Conservation (phyloP, 2,329 filamentous ascomycete genomes). For the Cucurbitaria berberidis region DNA sequence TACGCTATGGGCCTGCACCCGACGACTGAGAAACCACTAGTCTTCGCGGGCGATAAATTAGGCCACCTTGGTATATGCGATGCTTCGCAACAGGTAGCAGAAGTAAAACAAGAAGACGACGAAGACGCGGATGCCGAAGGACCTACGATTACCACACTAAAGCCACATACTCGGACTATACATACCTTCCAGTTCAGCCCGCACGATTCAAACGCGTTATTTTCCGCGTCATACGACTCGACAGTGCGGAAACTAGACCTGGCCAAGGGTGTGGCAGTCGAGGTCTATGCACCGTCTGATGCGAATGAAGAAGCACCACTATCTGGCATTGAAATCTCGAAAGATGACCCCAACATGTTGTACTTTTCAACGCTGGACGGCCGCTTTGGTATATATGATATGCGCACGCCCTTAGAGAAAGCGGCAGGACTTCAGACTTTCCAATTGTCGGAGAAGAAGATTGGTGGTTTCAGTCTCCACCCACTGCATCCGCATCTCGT, state of each 20-base stretch:
- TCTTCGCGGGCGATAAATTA: constrained; percentile 94
- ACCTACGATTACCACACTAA: constrained; percentile 86
- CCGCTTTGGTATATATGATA: constrained; percentile 79
- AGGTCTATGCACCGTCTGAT: constrained; percentile 79
- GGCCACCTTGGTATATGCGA: constrained; percentile 92
- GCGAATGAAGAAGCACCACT: constrained; percentile 76
- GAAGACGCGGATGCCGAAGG: constrained; percentile 69
- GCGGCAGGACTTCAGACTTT: constrained; percentile 66
- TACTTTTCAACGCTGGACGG: constrained; percentile 90
- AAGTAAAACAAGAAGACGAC: constrained; percentile 63
- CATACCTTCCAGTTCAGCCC: constrained; percentile 81
- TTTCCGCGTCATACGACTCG: constrained; percentile 89
- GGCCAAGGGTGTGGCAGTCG: constrained; percentile 75
- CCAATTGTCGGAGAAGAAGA: constrained; percentile 87
- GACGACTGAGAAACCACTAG: constrained; percentile 79
- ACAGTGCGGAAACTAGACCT: constrained; percentile 88
- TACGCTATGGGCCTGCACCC: constrained; percentile 92
- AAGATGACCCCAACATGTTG: constrained; percentile 72
- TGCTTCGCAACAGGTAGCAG: constrained; percentile 70
- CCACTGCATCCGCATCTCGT: constrained; percentile 81
- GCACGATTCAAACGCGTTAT: constrained; percentile 75
- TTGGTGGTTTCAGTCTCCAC: constrained; percentile 88
- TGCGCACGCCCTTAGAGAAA: constrained; percentile 63
- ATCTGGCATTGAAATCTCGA: constrained; percentile 81
- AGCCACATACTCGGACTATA: constrained; percentile 88